phyloP scores from a whole-genome alignment of 2,329 filamentous ascomycete genomes.

The Pyricularia pennisetigena region DNA sequence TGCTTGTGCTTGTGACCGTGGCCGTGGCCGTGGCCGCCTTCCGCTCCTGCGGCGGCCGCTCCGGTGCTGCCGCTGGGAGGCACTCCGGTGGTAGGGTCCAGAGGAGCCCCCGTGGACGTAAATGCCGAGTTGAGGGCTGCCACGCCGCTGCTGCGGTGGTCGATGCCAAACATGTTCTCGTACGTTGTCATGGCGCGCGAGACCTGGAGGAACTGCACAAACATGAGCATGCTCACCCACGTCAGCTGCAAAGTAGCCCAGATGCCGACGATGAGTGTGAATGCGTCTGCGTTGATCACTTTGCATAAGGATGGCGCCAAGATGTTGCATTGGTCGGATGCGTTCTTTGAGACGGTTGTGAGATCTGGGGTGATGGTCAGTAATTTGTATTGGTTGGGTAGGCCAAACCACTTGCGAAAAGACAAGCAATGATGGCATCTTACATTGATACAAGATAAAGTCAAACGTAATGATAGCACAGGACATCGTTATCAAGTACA shows the following conservation, averaged over 20 bases:
- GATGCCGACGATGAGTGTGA: conserved; percentile 66
- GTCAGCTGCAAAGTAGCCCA: conserved; percentile 81
- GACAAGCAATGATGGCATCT: conserved; percentile 17
- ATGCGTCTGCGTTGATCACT: conserved; percentile 70
- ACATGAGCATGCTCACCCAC: conserved; percentile 95
- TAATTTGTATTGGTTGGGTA: neutral
- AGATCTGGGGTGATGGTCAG: conserved; percentile 41
- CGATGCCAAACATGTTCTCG: conserved; percentile 85
- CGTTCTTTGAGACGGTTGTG: conserved; percentile 41
- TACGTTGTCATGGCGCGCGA: conserved; percentile 90
- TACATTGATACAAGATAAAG: conserved; percentile 63
- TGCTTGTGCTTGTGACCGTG: conserved; percentile 38
- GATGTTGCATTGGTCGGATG: conserved; percentile 56
- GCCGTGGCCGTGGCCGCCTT: conserved; percentile 21
- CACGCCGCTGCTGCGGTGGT: conserved; percentile 42
- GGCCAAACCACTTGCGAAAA: neutral
- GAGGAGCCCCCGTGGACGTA: conserved; percentile 65
- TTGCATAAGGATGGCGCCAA: conserved; percentile 68
- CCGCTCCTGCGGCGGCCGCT: conserved; percentile 26
- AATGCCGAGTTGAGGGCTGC: conserved; percentile 59
- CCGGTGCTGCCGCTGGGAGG: conserved; percentile 42
- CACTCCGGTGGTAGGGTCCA: conserved; percentile 52
- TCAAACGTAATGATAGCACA: conserved; percentile 65
- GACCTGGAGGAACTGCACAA: conserved; percentile 88
- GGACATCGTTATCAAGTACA: conserved; percentile 75